phyloP scores from a whole-genome alignment of 1,284 basidiomycete genomes.

The Cystobasidium slooffiae region DNA sequence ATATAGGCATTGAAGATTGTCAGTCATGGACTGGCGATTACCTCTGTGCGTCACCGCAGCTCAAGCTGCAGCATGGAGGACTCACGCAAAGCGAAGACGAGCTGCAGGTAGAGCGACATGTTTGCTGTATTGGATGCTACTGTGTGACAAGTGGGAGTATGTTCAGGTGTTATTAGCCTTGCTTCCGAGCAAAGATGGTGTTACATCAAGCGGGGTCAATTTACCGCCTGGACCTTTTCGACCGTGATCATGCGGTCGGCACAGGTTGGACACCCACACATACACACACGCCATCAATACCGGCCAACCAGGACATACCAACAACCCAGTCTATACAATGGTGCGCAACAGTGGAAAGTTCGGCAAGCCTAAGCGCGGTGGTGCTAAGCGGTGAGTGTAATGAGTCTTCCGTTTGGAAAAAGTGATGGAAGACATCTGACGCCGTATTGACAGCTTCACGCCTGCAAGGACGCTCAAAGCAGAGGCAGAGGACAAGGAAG shows the following conservation, averaged over 20 bases:
- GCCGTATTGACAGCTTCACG: slow-evolving; percentile 21
- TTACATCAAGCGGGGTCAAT: neutral
- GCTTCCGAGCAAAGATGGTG: neutral
- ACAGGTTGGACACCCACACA: slow-evolving; percentile 2
- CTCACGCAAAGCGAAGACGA: slow-evolving; percentile 44
- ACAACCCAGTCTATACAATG: slow-evolving; percentile 5
- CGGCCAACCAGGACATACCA: neutral
- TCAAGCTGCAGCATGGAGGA: slow-evolving; percentile 6
- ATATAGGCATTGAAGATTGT: neutral
- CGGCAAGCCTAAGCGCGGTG: slow-evolving; percentile 41
- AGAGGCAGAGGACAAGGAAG: slow-evolving; percentile 32
- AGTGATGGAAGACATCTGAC: neutral
- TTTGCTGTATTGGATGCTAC: neutral
- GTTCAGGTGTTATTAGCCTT: neutral
- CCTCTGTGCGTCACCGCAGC: slow-evolving; percentile 9
- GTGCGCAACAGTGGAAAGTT: slow-evolving; percentile 40
- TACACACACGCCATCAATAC: neutral
- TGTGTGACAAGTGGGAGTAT: neutral
- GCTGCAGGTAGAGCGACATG: slow-evolving; percentile 44
- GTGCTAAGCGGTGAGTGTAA: slow-evolving; percentile 33
- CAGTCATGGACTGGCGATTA: slow-evolving; percentile 4
- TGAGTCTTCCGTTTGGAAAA: neutral
- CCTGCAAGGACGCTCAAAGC: slow-evolving; percentile 34
- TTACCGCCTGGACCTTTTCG: neutral
- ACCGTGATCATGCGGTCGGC: neutral